These are phyloP conservation scores for Teratosphaeria zuluensis DNA, from an alignment of 2,329 filamentous ascomycete genomes.

Conservation along the genomic window DNA sequence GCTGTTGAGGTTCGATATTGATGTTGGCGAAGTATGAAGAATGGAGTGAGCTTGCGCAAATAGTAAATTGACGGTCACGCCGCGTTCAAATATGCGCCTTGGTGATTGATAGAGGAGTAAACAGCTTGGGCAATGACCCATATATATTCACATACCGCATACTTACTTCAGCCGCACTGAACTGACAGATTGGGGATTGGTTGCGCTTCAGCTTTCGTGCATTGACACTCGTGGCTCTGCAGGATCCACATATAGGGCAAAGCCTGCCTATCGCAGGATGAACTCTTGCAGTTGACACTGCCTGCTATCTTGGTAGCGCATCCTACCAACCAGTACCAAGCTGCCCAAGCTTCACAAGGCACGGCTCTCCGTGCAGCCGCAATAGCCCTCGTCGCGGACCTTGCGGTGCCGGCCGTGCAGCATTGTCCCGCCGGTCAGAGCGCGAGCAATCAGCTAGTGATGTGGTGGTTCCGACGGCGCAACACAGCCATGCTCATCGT, in stretches of 20 bases:
- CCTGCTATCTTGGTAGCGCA: not conserved
- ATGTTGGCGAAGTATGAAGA: too few relatives aligned
- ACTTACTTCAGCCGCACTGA: not conserved
- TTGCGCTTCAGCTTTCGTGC: not conserved
- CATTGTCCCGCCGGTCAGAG: too few relatives aligned
- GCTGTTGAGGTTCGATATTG: too few relatives aligned
- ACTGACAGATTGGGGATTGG: not conserved
- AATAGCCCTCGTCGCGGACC: not conserved
- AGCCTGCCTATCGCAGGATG: not conserved
- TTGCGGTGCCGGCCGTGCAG: not conserved
- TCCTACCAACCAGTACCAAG: not conserved
- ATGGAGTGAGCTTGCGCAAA: too few relatives aligned
- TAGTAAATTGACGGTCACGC: too few relatives aligned
- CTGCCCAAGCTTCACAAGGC: not conserved
- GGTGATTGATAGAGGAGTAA: not conserved
- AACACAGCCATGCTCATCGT: not conserved
- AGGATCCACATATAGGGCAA: not conserved
- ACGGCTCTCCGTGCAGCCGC: not conserved
- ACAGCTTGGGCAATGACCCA: not conserved
- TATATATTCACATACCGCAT: not conserved
- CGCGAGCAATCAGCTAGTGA: too few relatives aligned
- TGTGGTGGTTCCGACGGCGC: not conserved
- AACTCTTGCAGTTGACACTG: not conserved
- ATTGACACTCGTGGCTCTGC: not conserved
- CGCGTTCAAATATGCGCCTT: not conserved